Base-by-base conservation (phyloP, 768 basidiomycete species). In the Leccinum subgranulosum region DNA sequence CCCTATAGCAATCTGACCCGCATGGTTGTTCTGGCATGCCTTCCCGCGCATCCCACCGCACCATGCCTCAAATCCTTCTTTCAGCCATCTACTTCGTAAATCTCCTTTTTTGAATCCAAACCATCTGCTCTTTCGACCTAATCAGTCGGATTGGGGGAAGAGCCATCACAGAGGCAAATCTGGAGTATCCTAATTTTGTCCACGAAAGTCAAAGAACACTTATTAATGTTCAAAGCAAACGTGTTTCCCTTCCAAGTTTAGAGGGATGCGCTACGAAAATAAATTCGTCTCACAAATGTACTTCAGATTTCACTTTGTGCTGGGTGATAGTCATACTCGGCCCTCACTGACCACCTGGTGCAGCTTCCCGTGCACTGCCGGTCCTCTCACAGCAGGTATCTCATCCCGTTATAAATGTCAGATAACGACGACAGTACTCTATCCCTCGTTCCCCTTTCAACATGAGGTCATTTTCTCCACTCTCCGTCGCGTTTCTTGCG, bases 381-480 rank as follows among this genome's bases (percentile, higher is more conserved):
- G 21, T 64, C 39, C 43, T 53, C 52, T 53, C 48, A 33, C 41
- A 8, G 31, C 6, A 31, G 7, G 7, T n/a, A 23, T 14, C n/a
- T 27, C 9, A 27, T 36, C 8, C 12, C 56, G 19, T n/a, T 48
- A 61, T 57, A 62, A 62, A 62, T 53, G 50, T 15, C 25, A 1
- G 10, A 19, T 12, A 39, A 11, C 0, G 8, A 59, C 28, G 36
- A 4, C 3, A 41, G 17, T 15, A 49, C 48, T 17, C 3, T 7
- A 27, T 17, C 23, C 29, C n/a, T 7, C 48, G 25, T 36, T 15
- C 34, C 7, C 49, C 31, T 21, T 21, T 52, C 51, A 39, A 17
- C 36, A 67, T 67, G 68, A 49, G 39, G 51, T 57, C 59, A 15
- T 54, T 63, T 34, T 15, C 46, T 33, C 36, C 54, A 2, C 41